phyloP scores from a whole-genome alignment of 1,284 basidiomycete species.

The Cryptococcus sp. region DNA sequence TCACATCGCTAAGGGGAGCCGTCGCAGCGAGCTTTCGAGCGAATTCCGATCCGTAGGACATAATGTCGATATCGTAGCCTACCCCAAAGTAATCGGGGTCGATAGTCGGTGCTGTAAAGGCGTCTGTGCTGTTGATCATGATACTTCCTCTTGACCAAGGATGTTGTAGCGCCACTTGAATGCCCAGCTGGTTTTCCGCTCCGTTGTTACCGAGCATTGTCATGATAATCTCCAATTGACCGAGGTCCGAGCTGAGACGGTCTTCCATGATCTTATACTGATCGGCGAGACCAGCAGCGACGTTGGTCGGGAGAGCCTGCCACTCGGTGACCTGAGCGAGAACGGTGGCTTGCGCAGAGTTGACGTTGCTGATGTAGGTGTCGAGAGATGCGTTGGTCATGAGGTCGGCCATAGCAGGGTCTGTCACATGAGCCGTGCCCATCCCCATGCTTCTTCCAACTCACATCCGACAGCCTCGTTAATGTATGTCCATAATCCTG shows the following conservation, averaged over 20 bases:
- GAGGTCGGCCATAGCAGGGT: conserved; percentile 29
- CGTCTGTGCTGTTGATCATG: conserved; percentile 53
- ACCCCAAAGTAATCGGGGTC: conserved; percentile 58
- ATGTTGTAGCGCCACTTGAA: conserved; percentile 45
- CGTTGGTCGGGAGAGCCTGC: conserved; percentile 30
- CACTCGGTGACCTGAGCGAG: conserved; percentile 60
- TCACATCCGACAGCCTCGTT: conserved; percentile 46
- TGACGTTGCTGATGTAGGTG: conserved; percentile 50
- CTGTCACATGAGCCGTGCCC: conserved; percentile 5
- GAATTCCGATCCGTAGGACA: conserved; percentile 28
- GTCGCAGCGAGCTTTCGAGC: conserved; percentile 33
- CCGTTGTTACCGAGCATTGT: conserved; percentile 33
- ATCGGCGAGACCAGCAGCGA: conserved; percentile 31
- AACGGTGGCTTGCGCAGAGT: conserved; percentile 58
- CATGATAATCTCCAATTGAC: conserved; percentile 45
- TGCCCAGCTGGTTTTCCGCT: conserved; percentile 29
- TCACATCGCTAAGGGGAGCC: conserved; percentile 26
- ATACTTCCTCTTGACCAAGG: conserved; percentile 47
- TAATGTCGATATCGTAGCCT: conserved; percentile 39
- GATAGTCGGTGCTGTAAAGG: conserved; percentile 57
- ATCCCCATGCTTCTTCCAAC: background rate
- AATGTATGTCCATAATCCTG: conserved; percentile 45
- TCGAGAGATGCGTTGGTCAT: conserved; percentile 14
- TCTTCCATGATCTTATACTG: conserved; percentile 38
- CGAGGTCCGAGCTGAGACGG: conserved; percentile 30